Conservation (phyloP, 306 rosid genomes). For the Gillenia trifoliata region DNA sequence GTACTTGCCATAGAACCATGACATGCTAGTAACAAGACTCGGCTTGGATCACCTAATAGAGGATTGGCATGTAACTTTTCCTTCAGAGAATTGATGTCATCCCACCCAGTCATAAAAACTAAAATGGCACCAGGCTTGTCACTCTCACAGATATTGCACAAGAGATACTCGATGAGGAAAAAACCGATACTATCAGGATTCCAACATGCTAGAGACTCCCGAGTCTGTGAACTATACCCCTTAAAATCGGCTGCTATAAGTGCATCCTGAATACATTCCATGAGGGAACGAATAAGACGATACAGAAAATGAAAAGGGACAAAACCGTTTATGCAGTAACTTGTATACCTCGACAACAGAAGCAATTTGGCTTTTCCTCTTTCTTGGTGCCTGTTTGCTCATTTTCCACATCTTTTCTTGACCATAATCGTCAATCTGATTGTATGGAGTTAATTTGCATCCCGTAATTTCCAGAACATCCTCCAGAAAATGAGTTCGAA, state of each 20-base stretch:
- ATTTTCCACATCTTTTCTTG: constrained; percentile 89
- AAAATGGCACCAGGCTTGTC: constrained; percentile 84
- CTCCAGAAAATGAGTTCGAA: constrained; percentile 81
- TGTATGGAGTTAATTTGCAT: constrained; percentile 65
- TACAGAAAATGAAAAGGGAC: neutral
- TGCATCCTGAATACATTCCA: constrained; percentile 64
- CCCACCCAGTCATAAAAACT: constrained; percentile 99
- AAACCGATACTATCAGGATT: constrained; percentile 91
- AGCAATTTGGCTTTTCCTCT: constrained; percentile 96
- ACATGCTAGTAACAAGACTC: constrained; percentile 73
- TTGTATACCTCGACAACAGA: constrained; percentile 69
- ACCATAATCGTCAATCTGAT: constrained; percentile 95
- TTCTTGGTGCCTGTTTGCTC: constrained; percentile 88
- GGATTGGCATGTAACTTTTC: constrained; percentile 73
- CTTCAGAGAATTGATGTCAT: constrained; percentile 80
- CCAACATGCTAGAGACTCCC: constrained; percentile 88
- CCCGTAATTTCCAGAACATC: constrained; percentile 76
- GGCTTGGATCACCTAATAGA: constrained; percentile 65
- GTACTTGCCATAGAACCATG: constrained; percentile 97
- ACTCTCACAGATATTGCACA: constrained; percentile 71
- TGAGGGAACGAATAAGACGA: constrained; percentile 19
- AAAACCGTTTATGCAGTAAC: constrained; percentile 5
- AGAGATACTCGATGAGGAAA: constrained; percentile 69
- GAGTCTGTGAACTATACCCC: constrained; percentile 63
- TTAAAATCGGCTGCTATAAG: constrained; percentile 67